Base-by-base conservation (phyloP, 108 stramenopile genomes). In the Chaetoceros tenuissimus region DNA sequence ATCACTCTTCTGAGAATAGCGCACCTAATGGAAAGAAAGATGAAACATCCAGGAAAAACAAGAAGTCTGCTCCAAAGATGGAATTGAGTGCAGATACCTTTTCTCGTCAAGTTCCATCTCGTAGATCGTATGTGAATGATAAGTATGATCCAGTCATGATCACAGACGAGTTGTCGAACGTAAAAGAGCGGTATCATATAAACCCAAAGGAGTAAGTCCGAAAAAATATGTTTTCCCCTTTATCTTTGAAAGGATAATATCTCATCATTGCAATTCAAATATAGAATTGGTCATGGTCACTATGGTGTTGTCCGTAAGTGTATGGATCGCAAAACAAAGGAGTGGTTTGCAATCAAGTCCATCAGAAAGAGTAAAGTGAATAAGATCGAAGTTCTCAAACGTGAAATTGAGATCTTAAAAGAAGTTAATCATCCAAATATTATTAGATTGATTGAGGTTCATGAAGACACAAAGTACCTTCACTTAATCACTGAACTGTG, bases 391-490 rank as follows among this genome's bases (percentile, higher is more conserved):
- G 89, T 90, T 0, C 63, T 94, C 23, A 88, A 87, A 55, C 78
- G 93, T 16, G 93, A 94, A 68, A 86, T 94, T 46, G 78, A 75
- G 19, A 76, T 94, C 2, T 60, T 94, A 48, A 80, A 75, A 55
- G 93, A 94, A 60, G 87, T 93, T 21, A 67, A 82, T 24, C 93
- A 96, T 63, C 93, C 92, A 8, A 79, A 96, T 59, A 97, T 97
- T 58, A 88, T 96, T 59, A 62, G 75, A 25, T 60, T 96, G 49
- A 57, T 79, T 21, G 94, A 97, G 29, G 88, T 93, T 5, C 88
- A 85, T 67, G 97, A 95, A 68, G 92, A 94, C 59, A 53, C 73
- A 45, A 80, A 87, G 59, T 87, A 88, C 51, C 58, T 92, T 28
- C 85, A 92, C 64, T 60, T 96, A 16, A 81, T 93, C 48, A 93